These are phyloP conservation scores for Alnus rubra DNA, from an alignment of 306 rosid species.

Conservation along the genomic window DNA sequence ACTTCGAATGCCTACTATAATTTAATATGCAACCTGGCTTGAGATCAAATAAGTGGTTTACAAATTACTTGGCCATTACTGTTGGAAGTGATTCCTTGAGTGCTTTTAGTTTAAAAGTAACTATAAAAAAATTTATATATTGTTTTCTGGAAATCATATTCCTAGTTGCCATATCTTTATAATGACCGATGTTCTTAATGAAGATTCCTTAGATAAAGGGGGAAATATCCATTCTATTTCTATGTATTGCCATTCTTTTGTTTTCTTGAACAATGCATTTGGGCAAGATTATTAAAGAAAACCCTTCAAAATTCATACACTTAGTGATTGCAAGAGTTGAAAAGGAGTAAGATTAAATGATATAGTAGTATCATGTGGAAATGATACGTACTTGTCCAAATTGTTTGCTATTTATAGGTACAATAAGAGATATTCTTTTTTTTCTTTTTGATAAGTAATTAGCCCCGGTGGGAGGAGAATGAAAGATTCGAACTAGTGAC, in stretches of 20 bases:
- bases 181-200: not conserved
- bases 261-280: not conserved
- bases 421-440: not conserved
- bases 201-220: not conserved
- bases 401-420: not conserved
- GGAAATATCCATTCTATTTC: not conserved
- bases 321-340: slow-evolving; percentile 3
- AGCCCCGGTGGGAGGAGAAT: too few species aligned
- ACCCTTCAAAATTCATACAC: not conserved
- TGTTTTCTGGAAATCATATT: not conserved
- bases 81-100: not conserved
- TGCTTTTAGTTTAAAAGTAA: not conserved
- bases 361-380: not conserved
- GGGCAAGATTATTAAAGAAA: not conserved
- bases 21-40: not conserved
- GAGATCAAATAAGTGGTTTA: not conserved
- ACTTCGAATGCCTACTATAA: not conserved
- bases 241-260: not conserved
- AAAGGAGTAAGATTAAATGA: not conserved
- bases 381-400: not conserved
- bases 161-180: not conserved
- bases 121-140: not conserved
- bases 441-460: too few species aligned
- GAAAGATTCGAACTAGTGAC: too few species aligned
- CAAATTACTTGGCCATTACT: not conserved